These are phyloP conservation scores for Polygonum maritimum DNA, from an alignment of 148 eudicot species.

Conservation along the genomic window DNA sequence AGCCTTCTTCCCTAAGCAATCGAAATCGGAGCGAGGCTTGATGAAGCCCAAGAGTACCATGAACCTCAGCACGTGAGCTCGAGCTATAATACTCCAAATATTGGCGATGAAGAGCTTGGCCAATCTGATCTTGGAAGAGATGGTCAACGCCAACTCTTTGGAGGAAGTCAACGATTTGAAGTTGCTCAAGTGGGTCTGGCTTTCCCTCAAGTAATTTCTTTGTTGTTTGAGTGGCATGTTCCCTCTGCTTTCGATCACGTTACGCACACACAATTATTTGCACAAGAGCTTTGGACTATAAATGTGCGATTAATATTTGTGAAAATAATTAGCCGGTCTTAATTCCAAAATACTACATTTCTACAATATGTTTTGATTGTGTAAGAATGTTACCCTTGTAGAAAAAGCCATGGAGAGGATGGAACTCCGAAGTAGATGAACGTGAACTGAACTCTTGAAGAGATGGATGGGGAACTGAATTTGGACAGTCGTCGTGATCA, in stretches of 20 bases:
- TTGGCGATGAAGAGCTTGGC: neutral
- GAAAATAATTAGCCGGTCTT: no score
- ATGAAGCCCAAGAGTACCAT: neutral
- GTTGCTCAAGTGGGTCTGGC: neutral
- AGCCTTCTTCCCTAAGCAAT: slow-evolving; percentile 4
- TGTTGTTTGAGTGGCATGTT: neutral
- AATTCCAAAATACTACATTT: no score
- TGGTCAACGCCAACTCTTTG: neutral
- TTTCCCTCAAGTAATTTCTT: neutral
- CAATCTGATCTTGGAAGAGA: neutral
- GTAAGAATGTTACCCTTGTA: neutral
- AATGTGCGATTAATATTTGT: no score
- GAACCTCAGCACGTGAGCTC: neutral
- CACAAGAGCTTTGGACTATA: no score
- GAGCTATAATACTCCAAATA: neutral
- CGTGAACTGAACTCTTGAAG: neutral
- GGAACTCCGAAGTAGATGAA: neutral
- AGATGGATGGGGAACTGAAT: neutral
- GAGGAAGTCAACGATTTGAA: neutral
- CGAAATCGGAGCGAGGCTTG: slow-evolving; percentile 1
- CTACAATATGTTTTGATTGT: no score
- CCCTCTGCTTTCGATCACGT: neutral
- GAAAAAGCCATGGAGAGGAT: neutral
- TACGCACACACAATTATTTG: neutral
- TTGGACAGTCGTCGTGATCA: no score